Evolutionary conservation across 2,329 filamentous ascomycete species (phyloP), one percentile per base, ranked within the genome.

Genomic region (Ceratocystis eucalypticola): DNA sequence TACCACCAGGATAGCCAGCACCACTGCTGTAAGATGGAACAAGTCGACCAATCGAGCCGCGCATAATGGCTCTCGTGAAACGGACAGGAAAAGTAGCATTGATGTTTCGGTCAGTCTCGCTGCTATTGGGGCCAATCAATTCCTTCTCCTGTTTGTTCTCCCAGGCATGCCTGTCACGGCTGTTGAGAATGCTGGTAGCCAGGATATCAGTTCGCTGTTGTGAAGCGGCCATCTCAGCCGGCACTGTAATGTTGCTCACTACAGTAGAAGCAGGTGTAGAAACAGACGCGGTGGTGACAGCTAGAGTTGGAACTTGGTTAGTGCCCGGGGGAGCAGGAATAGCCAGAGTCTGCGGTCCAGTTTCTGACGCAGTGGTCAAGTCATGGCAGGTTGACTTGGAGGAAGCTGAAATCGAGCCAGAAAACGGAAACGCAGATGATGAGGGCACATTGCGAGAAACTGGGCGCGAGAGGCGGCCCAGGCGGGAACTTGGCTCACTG

Each of bases 71-170:
- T 45, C 53, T 44, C 25, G 55, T 65, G 22, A 67, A 45, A 12
- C 66, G 55, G 25, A 65, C 57, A 10, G 66, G 66, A 62, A 67
- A 67, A 15, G 64, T 65, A 7, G 48, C 45, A 48, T 22, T 65
- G 55, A 37, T 59, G 17, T 59, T 59, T 59, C 28, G 30, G 28
- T 10, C n/a, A 22, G 41, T 44, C 33, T 62, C 66, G 3, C 15
- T 46, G n/a, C 20, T 10, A 15, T 30, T 20, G 20, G 62, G 62
- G 1, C 62, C 62, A 62, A 67, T 67, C 10, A 67, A 46, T 1
- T 64, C 62, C 55, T 62, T 50, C 1, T 65, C 66, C 8, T 15
- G 45, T 48, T 67, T 64, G 8, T 20, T 30, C 28, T 67, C 66
- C 28, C 59, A 25, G 8, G 65, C 37, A 2, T 53, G 30, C 22